These are phyloP conservation scores for Hypoxylon perforatum DNA, from an alignment of 495 filamentous ascomycete genomes.

Conservation along the genomic window DNA sequence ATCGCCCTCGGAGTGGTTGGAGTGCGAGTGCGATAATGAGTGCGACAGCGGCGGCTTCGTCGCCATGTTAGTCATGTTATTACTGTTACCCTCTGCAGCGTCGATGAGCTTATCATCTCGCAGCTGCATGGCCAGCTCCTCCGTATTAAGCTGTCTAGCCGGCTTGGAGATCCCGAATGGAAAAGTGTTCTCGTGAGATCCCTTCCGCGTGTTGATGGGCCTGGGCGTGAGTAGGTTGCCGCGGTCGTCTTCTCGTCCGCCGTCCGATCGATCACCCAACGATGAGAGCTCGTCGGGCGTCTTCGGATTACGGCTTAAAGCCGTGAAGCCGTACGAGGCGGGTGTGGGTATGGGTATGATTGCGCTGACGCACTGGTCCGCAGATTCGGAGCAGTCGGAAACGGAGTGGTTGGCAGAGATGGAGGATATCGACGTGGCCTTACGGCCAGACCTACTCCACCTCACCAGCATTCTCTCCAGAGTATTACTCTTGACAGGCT, in stretches of 20 bases:
- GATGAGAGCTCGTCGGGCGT: conserved; percentile 20
- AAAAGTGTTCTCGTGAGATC: conserved; percentile 34
- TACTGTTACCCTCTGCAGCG: conserved; percentile 40
- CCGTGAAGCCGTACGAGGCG: conserved; percentile 14
- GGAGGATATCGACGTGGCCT: conserved; percentile 25
- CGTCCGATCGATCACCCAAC: conserved; percentile 10
- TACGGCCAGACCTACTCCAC: conserved; percentile 33
- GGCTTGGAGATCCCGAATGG: conserved; percentile 38
- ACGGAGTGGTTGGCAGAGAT: conserved; percentile 30
- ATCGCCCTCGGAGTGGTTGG: conserved; percentile 35
- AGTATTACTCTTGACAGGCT: conserved; percentile 74
- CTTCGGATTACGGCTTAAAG: conserved; percentile 11
- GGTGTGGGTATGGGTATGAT: conserved; percentile 42
- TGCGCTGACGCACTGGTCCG: conserved; percentile 43
- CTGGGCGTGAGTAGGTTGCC: conserved; percentile 44
- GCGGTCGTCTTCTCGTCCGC: conserved; percentile 26
- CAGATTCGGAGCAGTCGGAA: conserved; percentile 47
- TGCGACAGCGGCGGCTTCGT: conserved; percentile 23
- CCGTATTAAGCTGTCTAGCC: conserved; percentile 34
- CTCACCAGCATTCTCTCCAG: conserved; percentile 76
- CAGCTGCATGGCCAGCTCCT: conserved; percentile 46
- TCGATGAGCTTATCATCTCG: conserved; percentile 53
- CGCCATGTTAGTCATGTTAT: too few species aligned
- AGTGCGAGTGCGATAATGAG: conserved; percentile 17
- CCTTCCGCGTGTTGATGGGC: conserved; percentile 25